These are phyloP conservation scores for Xylariaceae sp. DNA, from an alignment of 2,329 filamentous ascomycete species.

Conservation along the genomic window DNA sequence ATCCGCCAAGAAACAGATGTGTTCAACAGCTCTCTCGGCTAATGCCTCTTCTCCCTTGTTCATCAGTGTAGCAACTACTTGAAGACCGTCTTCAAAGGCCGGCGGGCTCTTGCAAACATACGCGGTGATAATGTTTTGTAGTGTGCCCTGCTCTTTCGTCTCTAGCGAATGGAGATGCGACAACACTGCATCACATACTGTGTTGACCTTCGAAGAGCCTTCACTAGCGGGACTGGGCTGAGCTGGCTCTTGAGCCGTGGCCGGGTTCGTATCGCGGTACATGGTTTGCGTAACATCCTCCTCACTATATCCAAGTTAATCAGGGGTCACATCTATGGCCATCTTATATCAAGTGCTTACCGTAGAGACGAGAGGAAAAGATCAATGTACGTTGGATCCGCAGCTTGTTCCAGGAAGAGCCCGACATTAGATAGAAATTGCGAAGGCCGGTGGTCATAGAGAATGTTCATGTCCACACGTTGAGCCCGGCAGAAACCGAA, in stretches of 20 bases:
- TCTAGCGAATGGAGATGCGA: constrained; percentile 58
- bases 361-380: constrained; percentile 82
- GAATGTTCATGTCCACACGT: constrained; percentile 94
- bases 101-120: constrained; percentile 91
- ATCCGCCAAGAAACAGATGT: constrained; percentile 96
- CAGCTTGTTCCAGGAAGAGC: constrained; percentile 77
- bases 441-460: constrained; percentile 85
- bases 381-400: constrained; percentile 77
- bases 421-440: constrained; percentile 75
- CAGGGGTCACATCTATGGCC: constrained; percentile 22
- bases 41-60: constrained; percentile 58
- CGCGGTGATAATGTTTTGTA: constrained; percentile 91
- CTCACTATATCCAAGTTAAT: constrained; percentile 46
- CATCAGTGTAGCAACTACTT: constrained; percentile 70
- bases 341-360: constrained; percentile 40
- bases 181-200: constrained; percentile 80
- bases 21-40: constrained; percentile 85
- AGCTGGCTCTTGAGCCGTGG: constrained; percentile 22
- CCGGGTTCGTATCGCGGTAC: constrained; percentile 77
- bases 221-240: constrained; percentile 8
- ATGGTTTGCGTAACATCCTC: constrained; percentile 92
- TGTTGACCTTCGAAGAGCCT: constrained; percentile 66
- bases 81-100: constrained; percentile 78
- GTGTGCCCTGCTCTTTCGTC: constrained; percentile 46
- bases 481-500: constrained; percentile 88